Conservation (phyloP, 2,329 filamentous ascomycete genomes). For the Neonectria sp. region DNA sequence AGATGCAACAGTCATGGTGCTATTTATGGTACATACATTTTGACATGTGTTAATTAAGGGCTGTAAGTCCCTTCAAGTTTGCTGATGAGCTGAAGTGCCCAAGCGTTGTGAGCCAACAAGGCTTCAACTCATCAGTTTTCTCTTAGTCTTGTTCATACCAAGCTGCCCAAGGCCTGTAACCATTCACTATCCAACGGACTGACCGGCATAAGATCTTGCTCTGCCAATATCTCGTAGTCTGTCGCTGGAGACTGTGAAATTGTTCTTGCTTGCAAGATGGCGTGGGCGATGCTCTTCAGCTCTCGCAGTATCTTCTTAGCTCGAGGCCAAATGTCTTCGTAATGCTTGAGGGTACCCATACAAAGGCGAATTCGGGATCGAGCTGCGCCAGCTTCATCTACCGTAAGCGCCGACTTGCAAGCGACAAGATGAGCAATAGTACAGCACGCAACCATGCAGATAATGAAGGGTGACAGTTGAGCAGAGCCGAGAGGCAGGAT, state of each 20-base stretch:
- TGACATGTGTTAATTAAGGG: no score
- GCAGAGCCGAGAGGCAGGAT: background rate
- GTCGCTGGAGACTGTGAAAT: background rate
- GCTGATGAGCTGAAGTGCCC: no score
- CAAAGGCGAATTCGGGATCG: conserved; percentile 3
- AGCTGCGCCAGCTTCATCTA: background rate
- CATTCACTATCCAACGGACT: no score
- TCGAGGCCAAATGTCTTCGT: conserved; percentile 8
- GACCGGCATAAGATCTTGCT: no score
- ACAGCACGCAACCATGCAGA: conserved; percentile 11
- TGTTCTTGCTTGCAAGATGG: background rate
- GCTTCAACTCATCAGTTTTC: no score
- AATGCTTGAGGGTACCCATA: conserved; percentile 7
- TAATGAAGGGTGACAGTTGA: background rate
- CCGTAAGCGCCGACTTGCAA: background rate
- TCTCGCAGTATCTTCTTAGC: conserved; percentile 7
- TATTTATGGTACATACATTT: no score
- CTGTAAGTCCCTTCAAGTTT: no score
- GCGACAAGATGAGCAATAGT: conserved; percentile 6
- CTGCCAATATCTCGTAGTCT: no score
- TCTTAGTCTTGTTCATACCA: background rate
- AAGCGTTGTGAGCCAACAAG: no score
- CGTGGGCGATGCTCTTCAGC: background rate
- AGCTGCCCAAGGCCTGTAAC: no score
- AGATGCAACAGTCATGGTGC: no score